These are phyloP conservation scores for Conticribra weissflogii DNA, from an alignment of 108 stramenopile genomes.

Conservation along the genomic window DNA sequence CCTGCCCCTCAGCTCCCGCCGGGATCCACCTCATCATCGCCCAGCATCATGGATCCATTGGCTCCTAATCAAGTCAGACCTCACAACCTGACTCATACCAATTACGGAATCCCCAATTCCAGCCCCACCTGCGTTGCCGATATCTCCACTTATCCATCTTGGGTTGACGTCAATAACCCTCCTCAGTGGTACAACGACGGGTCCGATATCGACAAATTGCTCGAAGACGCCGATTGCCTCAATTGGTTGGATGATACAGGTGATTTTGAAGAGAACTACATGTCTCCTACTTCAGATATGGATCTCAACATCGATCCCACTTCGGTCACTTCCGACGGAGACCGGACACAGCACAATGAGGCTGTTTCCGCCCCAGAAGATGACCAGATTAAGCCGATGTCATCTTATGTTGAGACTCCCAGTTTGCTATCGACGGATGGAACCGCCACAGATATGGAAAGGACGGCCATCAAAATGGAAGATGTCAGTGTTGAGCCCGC, in stretches of 20 bases:
- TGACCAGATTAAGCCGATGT: neutral
- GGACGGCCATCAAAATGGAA: constrained; percentile 3
- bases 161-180: constrained; percentile 83
- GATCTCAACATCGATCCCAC: neutral
- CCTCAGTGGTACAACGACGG: constrained; percentile 89
- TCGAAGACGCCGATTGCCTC: constrained; percentile 81
- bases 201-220: constrained; percentile 77
- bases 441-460: neutral
- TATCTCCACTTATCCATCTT: constrained; percentile 66
- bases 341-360: too few relatives aligned
- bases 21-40: constrained; percentile 23
- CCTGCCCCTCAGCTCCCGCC: constrained; percentile 16
- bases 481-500: neutral
- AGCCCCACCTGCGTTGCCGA: constrained; percentile 86
- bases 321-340: neutral
- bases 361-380: too few relatives aligned
- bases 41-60: constrained; percentile 67
- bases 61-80: constrained; percentile 78
- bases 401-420: neutral
- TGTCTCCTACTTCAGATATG: neutral
- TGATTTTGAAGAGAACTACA: constrained; percentile 79
- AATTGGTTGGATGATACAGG: constrained; percentile 88
- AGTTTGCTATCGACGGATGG: neutral
- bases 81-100: constrained; percentile 32
- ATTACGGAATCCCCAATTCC: constrained; percentile 12